Percentiles rank a stretch among this genome's conserved stretches.
Evolutionary conservation across 2,329 filamentous ascomycete genomes (phyloP).

Genomic region (Epichloe sibirici): DNA sequence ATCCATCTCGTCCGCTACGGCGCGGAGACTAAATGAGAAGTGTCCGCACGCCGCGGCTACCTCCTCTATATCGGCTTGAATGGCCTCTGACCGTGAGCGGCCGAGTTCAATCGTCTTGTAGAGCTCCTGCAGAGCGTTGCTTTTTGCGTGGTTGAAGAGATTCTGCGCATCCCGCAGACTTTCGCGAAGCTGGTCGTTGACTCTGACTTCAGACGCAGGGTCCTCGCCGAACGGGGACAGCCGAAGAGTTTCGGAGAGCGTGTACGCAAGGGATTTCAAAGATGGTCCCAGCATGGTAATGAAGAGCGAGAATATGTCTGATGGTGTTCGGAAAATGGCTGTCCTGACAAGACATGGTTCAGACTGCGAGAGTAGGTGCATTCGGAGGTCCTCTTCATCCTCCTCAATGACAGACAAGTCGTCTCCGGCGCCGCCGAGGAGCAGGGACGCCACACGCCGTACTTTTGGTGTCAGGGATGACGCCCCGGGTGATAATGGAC

Average conservation of each 20-base stretch:
- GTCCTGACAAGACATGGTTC: conserved; percentile 17
- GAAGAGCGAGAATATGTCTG: conserved; percentile 85
- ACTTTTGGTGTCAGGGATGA: conserved; percentile 15
- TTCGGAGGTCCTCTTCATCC: conserved; percentile 30
- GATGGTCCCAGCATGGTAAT: conserved; percentile 82
- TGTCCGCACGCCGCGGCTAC: conserved; percentile 96
- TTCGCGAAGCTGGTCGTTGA: conserved; percentile 68
- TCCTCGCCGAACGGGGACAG: conserved; percentile 70
- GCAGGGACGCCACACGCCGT: conserved; percentile 17
- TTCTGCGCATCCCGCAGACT: conserved; percentile 71
- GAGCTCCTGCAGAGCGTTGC: conserved; percentile 62
- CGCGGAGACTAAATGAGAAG: conserved; percentile 83
- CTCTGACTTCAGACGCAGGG: conserved; percentile 54
- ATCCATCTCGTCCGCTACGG: conserved; percentile 83
- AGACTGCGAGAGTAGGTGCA: conserved; percentile 13
- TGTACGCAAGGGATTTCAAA: conserved; percentile 92
- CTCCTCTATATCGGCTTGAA: conserved; percentile 91
- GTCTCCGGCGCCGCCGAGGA: conserved; percentile 30
- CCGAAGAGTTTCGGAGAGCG: conserved; percentile 75
- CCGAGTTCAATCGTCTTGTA: conserved; percentile 70
- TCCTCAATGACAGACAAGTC: conserved; percentile 52
- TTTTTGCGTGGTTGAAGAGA: conserved; percentile 65
- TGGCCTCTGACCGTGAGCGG: conserved; percentile 54
- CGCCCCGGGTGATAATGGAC: conserved; percentile 7
- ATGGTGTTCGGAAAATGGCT: conserved; percentile 44